A percentile compares a stretch with the other conserved stretches of the same genome.
phyloP scores from a whole-genome alignment of 306 rosid species.

The Lithocarpus polystachyus region DNA sequence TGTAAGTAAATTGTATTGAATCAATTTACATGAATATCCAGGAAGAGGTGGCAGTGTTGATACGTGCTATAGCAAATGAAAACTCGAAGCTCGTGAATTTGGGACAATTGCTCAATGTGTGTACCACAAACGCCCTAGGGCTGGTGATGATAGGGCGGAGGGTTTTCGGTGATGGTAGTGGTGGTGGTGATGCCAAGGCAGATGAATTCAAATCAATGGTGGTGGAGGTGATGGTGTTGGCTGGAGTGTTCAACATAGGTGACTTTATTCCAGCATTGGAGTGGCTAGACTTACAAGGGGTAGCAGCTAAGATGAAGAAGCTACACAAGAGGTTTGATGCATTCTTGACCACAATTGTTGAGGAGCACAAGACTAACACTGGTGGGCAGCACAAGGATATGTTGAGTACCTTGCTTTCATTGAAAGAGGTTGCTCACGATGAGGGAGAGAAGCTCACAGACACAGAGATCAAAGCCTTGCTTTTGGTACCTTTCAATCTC shows the following conservation, averaged over 20 bases:
- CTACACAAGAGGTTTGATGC: constrained; percentile 60
- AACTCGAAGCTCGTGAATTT: constrained; percentile 41
- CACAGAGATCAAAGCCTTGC: constrained; percentile 68
- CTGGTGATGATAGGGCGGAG: constrained; percentile 63
- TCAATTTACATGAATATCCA: neutral
- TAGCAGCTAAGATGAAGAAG: constrained; percentile 54
- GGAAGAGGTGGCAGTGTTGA: constrained; percentile 66
- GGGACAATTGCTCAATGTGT: constrained; percentile 56
- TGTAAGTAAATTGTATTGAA: no score
- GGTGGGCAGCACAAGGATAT: constrained; percentile 40
- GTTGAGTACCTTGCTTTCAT: constrained; percentile 48
- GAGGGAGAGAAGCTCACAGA: constrained; percentile 48
- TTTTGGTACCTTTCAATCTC: constrained; percentile 36
- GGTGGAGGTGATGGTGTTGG: constrained; percentile 59
- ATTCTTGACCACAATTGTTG: constrained; percentile 47
- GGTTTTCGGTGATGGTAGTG: constrained; percentile 49
- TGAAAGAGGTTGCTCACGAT: constrained; percentile 32
- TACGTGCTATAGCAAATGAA: constrained; percentile 36
- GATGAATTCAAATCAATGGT: constrained; percentile 73
- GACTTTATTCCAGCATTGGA: constrained; percentile 70
- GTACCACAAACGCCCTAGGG: constrained; percentile 61
- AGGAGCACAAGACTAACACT: constrained; percentile 40
- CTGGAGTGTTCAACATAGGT: constrained; percentile 65
- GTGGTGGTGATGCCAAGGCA: constrained; percentile 38
- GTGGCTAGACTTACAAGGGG: constrained; percentile 64